Conservation (phyloP, 1,284 basidiomycete species). For the Ceratobasidium sp. region DNA sequence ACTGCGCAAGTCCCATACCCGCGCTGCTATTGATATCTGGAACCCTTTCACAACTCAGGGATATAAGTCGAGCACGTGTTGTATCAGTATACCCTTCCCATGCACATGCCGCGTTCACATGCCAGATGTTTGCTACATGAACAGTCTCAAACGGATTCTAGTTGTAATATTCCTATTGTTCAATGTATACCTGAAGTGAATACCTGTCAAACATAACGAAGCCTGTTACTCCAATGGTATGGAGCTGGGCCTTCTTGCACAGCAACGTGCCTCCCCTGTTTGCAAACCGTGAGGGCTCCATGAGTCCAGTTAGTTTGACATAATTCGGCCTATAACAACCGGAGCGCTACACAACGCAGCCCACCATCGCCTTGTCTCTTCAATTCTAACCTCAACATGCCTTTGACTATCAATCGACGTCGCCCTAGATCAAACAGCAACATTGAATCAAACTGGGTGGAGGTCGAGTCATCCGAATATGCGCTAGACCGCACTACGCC, state of each 20-base stretch:
- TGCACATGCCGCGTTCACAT: not conserved
- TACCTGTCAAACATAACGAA: conserved; percentile 23
- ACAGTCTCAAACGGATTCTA: conserved; percentile 12
- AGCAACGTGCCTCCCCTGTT: conserved; percentile 23
- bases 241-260: conserved; percentile 21
- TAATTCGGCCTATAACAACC: conserved; percentile 13
- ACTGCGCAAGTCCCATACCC: not conserved
- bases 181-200: conserved; percentile 12
- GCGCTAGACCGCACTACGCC: not conserved
- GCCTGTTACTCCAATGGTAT: not conserved
- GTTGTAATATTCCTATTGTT: not conserved
- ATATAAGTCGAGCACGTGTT: not conserved
- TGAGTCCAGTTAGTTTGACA: conserved; percentile 8
- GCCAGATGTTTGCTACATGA: conserved; percentile 10
- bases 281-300: conserved; percentile 33
- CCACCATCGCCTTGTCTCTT: not conserved
- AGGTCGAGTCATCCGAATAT: conserved; percentile 18
- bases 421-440: conserved; percentile 19
- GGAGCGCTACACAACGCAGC: not conserved
- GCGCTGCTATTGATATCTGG: not conserved
- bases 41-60: not conserved
- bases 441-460: conserved; percentile 33
- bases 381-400: conserved; percentile 1
- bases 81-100: not conserved
- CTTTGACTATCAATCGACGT: conserved; percentile 4